These are phyloP conservation scores for Starmerella bombi DNA, from an alignment of 805 yeast species.

Conservation along the genomic window DNA sequence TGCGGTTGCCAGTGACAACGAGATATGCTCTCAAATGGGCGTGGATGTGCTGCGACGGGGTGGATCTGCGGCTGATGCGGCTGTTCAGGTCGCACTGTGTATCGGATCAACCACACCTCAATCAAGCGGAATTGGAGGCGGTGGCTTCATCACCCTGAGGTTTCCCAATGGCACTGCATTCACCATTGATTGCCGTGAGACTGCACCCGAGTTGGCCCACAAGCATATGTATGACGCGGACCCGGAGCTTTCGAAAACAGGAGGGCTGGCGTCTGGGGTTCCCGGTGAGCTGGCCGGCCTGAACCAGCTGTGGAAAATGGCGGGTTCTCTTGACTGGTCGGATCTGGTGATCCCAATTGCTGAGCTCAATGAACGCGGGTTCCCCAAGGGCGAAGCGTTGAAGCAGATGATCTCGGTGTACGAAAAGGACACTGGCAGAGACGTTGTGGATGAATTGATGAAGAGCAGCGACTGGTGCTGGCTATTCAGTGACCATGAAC, in stretches of 20 bases:
- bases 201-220: conserved; percentile 55
- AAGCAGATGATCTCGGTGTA: conserved; percentile 31
- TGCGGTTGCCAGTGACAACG: conserved; percentile 58
- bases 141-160: conserved; percentile 53
- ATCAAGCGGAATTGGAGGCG: conserved; percentile 89
- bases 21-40: conserved; percentile 51
- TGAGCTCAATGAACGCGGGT: conserved; percentile 51
- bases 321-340: conserved; percentile 58
- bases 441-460: conserved; percentile 1
- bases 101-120: conserved; percentile 73
- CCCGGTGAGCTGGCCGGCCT: conserved; percentile 90
- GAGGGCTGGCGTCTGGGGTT: conserved; percentile 77
- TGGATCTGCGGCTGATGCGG: conserved; percentile 90
- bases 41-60: conserved; percentile 36
- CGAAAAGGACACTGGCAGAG: neutral
- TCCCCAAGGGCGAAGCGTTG: conserved; percentile 37
- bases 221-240: conserved; percentile 49
- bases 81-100: conserved; percentile 77
- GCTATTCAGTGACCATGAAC: conserved; percentile 17
- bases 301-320: conserved; percentile 43
- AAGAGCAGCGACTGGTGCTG: conserved; percentile 25
- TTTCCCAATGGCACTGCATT: conserved; percentile 36
- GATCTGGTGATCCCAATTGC: conserved; percentile 67
- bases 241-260: conserved; percentile 42
- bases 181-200: conserved; percentile 75